Evolutionary conservation across 306 rosid species (phyloP), one percentile per base, ranked within the genome.

Genomic region (Canavalia gladiata): DNA sequence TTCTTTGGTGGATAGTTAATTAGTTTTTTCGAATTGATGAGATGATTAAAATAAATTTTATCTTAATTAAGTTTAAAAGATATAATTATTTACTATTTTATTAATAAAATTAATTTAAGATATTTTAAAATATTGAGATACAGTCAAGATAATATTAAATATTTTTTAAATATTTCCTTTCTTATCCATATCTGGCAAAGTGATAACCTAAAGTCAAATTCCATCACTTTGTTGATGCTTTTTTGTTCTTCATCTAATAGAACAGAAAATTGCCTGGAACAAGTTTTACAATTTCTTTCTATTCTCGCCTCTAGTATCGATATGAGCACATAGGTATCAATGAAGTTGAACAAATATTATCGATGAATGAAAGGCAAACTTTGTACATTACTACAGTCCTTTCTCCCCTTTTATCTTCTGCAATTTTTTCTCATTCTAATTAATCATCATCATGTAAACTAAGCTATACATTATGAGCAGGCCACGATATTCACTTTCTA

Each of bases 221-320:
- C 41, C 41, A 41, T 33, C 54, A 18, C 33, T 31, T 41, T 12
- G 2, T 9, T 76, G 37, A 5, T 33, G 0, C 11, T 31, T 30
- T 46, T 8, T 18, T 18, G 25, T 11, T 45, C 35, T 42, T 55
- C 3, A 74, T 54, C 31, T 5, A 63, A 18, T 5, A 54, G 37
- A 51, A 58, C 3, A 64, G 57, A 72, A 72, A 79, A 58, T 47
- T 59, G 43, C 59, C 56, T 63, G 4, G 51, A 67, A 41, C 78
- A 67, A 50, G 2, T 41, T 60, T 28, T 31, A 29, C 35, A 78
- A 31, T 52, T 65, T 59, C 10, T 43, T 45, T 77, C 1, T 12
- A 11, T 2, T 52, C 33, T 37, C 18, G 29, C 57, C 29, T 29
- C 6, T 35, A 76, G 37, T 18, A 18, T 18, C 25, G 25, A 18